Base-by-base conservation (phyloP, 768 basidiomycete genomes). In the Termitomyces sp. region DNA sequence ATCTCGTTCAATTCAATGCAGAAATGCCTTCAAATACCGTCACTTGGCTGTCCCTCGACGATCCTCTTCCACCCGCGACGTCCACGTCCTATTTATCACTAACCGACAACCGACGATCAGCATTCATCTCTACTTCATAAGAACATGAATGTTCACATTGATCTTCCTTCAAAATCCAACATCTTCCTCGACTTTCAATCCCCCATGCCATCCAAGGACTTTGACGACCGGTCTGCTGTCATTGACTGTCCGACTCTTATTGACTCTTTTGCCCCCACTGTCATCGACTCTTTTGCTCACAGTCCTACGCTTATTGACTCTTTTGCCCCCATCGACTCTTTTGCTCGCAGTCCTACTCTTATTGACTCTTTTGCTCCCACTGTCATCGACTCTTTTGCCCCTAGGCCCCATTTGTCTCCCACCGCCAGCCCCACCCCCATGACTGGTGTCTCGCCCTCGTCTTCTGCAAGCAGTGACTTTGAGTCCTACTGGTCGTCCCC, bases 401-500 rank as follows among this genome's bases (percentile, higher is more conserved):
- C 72, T 22, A 65, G 57, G 58, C 60, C 59, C 5, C 47, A 61
- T 34, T 55, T 63, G 17, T 75, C 75, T 11, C 70, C 53, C 1
- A 8, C 52, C 0, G 2, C 24, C 73, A 41, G 50, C 17, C 51
- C 41, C n/a, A 28, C 24, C 0, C 41, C 51, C n/a, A 12, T 38
- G 5, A 51, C 40, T 11, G 51, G 40, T 21, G 41, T 51, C n/a
- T 51, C 51, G 5, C 51, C 51, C 4, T 66, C 71, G 21, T 68
- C 71, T 6, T 72, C 71, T 12, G 47, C 69, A 50, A 68, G 67
- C 60, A 68, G 69, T 51, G 68, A 68, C 58, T 53, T 60, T 28
- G 62, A 60, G 51, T 62, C 63, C 10, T 56, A 50, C 26, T 65
- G 62, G 17, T 62, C 68, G 11, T 44, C 53, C 11, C 58, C 60